These are phyloP conservation scores for Epicoccum nigrum DNA, from an alignment of 2,329 filamentous ascomycete species.

Conservation along the genomic window DNA sequence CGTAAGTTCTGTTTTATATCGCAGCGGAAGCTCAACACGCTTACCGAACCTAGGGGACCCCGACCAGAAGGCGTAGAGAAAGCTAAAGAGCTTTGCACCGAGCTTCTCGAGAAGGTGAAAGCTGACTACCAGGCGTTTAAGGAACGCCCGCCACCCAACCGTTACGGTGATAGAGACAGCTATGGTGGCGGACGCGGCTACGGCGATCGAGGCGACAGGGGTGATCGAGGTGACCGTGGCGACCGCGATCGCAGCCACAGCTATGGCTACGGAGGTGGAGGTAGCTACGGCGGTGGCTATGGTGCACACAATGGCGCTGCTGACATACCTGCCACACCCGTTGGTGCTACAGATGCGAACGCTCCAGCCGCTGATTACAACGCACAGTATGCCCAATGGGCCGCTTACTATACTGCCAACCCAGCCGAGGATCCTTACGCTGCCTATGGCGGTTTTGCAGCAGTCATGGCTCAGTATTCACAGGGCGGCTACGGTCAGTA, in stretches of 20 bases:
- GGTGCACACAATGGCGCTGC: conserved; percentile 39
- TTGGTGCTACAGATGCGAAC: conserved; percentile 53
- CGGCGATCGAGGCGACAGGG: conserved; percentile 44
- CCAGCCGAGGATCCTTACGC: conserved; percentile 88
- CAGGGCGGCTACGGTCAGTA: conserved; percentile 41
- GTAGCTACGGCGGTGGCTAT: conserved; percentile 43
- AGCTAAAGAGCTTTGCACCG: conserved; percentile 87
- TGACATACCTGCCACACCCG: conserved; percentile 39
- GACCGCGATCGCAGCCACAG: conserved; percentile 50
- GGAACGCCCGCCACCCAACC: conserved; percentile 63
- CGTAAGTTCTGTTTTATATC: conserved; percentile 63
- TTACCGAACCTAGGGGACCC: conserved; percentile 68
- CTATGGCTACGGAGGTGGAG: conserved; percentile 49
- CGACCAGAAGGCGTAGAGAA: conserved; percentile 84
- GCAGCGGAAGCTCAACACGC: neutral
- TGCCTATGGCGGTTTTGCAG: conserved; percentile 77
- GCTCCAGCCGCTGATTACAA: conserved; percentile 67
- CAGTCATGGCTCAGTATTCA: conserved; percentile 36
- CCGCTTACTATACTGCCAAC: conserved; percentile 62
- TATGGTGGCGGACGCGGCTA: conserved; percentile 47
- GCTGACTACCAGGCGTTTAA: conserved; percentile 91
- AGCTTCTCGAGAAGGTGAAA: conserved; percentile 84
- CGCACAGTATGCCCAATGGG: conserved; percentile 84
- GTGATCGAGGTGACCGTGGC: conserved; percentile 48
- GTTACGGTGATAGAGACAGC: conserved; percentile 51